Conservation (phyloP, 139 green algal species). For the Micractinium sp. region DNA sequence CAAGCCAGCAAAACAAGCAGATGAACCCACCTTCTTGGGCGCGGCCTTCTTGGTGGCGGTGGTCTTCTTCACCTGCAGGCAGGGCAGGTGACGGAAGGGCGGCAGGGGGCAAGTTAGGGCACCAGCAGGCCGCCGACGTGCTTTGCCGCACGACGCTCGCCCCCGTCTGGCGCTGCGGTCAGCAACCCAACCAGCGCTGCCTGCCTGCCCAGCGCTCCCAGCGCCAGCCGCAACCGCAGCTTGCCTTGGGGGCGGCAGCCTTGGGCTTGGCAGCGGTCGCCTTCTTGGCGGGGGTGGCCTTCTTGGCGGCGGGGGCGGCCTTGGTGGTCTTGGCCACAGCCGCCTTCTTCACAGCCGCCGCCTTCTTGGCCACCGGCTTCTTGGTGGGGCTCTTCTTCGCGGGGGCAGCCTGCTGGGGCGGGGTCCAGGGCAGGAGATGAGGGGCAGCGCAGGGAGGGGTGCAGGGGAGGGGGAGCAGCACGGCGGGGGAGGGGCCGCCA, state of each 20-base stretch:
- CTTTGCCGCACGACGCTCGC: no score
- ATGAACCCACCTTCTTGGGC: not conserved
- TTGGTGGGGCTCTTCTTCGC: conserved; percentile 21
- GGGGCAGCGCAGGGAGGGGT: not conserved
- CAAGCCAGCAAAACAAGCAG: not conserved
- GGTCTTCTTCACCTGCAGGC: conserved; percentile 10
- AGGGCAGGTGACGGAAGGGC: not conserved
- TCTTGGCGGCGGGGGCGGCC: not conserved
- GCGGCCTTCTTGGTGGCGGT: not conserved
- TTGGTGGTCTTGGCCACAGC: not conserved
- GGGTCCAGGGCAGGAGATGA: not conserved
- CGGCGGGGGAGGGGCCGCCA: not conserved
- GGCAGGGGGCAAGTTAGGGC: not conserved
- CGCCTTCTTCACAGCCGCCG: conserved; percentile 38
- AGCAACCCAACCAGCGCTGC: no score
- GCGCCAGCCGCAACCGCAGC: not conserved
- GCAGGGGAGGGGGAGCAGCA: not conserved
- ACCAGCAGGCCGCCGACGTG: no score
- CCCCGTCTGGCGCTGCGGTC: no score
- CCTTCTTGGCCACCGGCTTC: conserved; percentile 39
- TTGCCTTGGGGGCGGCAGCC: not conserved
- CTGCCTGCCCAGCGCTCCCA: no score
- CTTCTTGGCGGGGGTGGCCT: conserved; percentile 6
- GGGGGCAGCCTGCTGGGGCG: not conserved
- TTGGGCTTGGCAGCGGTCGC: not conserved